Base-by-base conservation (phyloP, 495 filamentous ascomycete species). In the Sporormia fimetaria region DNA sequence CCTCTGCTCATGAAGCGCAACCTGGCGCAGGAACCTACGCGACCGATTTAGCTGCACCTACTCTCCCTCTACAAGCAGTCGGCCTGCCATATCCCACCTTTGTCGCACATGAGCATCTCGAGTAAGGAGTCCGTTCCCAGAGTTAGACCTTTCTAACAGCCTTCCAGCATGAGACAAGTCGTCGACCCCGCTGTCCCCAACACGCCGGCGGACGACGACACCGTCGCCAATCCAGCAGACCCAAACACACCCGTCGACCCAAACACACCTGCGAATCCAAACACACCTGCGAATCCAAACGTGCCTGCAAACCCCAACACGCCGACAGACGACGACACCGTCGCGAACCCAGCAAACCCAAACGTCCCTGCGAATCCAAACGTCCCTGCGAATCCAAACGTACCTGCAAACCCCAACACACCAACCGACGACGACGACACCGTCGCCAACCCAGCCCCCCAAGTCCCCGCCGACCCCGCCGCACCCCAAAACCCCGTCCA, bases 231-330 rank as follows among this genome's bases (percentile, higher is more conserved):
- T 11, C 32, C 32, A 12, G 12, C 32, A 12, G 32, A 12, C 14
- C 32, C 14, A 35, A 10, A 12, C 14, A 3, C 28, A 12, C 28
- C 28, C 10, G 28, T 11, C 32, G 21, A 35, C 32, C 32, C 32
- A 35, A 17, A 12, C 18, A 17, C 3, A 12, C 18, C 32, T 11
- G 18, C 32, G 3, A 10, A 16, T 14, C 12, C 32, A 5, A 18
- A n/a, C 32, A 10, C 32, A 5, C 14, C 32, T 4, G 32, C 12
- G 4, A 35, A 35, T 21, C 32, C 32, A 17, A 17, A n/a, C 32
- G 32, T 11, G 17, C 32, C 32, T 11, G 32, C 32, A 17, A 35
- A 17, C 32, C 32, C 32, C 12, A 35, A 14, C 14, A 17, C 32
- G 8, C 17, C 27, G 5, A 11, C 12, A 40, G 22, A 10, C 37